Conservation (phyloP, 1,284 basidiomycete species). For the Microbotryum violaceum region DNA sequence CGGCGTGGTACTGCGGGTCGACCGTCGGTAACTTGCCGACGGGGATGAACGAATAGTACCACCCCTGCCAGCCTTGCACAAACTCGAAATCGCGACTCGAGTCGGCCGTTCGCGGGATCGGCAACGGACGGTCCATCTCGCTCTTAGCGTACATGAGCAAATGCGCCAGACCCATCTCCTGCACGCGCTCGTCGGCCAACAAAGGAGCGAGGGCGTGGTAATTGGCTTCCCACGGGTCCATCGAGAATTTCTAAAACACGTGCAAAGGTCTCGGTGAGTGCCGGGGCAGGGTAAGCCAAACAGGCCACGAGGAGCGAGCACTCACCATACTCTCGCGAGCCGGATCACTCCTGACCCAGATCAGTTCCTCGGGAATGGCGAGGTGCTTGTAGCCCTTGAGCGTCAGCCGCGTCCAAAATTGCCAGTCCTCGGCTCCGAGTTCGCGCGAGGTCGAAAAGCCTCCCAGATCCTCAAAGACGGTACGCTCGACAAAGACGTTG, state of each 20-base stretch:
- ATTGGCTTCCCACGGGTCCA: conserved; percentile 29
- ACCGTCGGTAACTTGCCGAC: conserved; percentile 6
- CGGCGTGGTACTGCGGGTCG: neutral
- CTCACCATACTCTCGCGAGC: conserved; percentile 24
- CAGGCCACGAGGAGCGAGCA: neutral
- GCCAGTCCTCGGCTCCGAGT: conserved; percentile 31
- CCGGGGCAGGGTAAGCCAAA: too few species aligned
- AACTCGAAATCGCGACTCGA: conserved; percentile 24
- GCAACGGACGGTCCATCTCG: conserved; percentile 4
- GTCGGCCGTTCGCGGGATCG: conserved; percentile 14
- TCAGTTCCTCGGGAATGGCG: conserved; percentile 25
- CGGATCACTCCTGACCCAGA: conserved; percentile 23
- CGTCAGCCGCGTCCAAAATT: conserved; percentile 22
- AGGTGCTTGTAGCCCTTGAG: conserved; percentile 8
- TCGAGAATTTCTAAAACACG: conserved; percentile 28
- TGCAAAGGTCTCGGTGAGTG: neutral
- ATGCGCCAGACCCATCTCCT: conserved; percentile 24
- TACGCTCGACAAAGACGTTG: conserved; percentile 26
- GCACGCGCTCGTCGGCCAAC: conserved; percentile 23
- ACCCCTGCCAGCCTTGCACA: conserved; percentile 28
- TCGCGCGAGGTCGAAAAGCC: conserved; percentile 31
- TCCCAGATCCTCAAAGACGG: conserved; percentile 19
- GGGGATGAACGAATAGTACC: conserved; percentile 27
- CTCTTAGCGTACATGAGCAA: conserved; percentile 24
- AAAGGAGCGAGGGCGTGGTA: conserved; percentile 24